Conservation (phyloP, 108 stramenopile species). For the Heterococcus sp. region DNA sequence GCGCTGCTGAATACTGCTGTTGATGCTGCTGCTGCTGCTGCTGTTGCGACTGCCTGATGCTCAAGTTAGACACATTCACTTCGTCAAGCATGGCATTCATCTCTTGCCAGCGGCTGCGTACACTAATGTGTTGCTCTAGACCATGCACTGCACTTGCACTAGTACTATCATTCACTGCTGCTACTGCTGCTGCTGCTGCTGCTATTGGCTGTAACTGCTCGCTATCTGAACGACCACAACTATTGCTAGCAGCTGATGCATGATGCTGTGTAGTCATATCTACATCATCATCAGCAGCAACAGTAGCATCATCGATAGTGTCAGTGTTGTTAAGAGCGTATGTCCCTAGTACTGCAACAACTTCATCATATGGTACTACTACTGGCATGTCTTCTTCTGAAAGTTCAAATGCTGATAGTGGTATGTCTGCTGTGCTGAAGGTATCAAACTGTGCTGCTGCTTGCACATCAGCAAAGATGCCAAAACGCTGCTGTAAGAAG, state of each 20-base stretch:
- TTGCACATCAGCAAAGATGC: constrained; percentile 5
- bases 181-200: neutral
- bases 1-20: neutral
- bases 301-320: neutral
- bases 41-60: neutral
- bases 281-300: constrained; percentile 1
- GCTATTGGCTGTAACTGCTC: neutral
- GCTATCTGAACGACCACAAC: neutral
- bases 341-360: neutral
- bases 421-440: neutral
- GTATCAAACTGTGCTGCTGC: too few species aligned
- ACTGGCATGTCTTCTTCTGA: constrained; percentile 13
- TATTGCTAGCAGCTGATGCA: neutral
- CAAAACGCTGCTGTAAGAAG: constrained; percentile 19
- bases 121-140: too few species aligned
- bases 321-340: neutral
- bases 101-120: neutral
- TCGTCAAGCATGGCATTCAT: neutral
- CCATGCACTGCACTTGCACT: too few species aligned
- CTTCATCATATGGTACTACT: constrained; percentile 26
- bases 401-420: constrained; percentile 6
- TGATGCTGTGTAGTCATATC: neutral
- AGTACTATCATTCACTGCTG: too few species aligned
- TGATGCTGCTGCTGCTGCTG: neutral
- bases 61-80: neutral